Percentiles rank a stretch among this genome's conserved stretches.
These are phyloP conservation scores for Lithospermum erythrorhizon DNA, from an alignment of 257 asterid genomes.

Conservation along the genomic window DNA sequence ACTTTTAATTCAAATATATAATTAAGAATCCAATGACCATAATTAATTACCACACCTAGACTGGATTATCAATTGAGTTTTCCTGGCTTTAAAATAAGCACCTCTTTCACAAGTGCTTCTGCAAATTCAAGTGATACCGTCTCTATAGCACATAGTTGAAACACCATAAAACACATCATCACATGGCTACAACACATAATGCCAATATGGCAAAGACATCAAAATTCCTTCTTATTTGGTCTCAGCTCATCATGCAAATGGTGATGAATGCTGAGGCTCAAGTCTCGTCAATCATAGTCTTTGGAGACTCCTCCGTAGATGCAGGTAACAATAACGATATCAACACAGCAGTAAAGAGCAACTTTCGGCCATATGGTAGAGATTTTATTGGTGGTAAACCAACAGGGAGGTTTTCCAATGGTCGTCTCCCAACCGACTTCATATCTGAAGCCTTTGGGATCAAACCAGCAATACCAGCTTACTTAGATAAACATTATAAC, in stretches of 20 bases:
- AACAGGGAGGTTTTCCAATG: slow-evolving; percentile 80
- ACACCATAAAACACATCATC: background rate
- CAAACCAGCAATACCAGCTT: slow-evolving; percentile 58
- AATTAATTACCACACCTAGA: background rate
- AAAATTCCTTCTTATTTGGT: background rate
- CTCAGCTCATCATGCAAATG: slow-evolving; percentile 3
- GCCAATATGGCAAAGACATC: slow-evolving; percentile 5
- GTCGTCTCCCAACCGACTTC: slow-evolving; percentile 64
- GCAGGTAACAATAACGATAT: slow-evolving; percentile 77
- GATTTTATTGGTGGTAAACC: slow-evolving; percentile 55
- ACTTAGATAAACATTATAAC: slow-evolving; percentile 63
- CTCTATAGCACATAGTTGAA: too few relatives aligned
- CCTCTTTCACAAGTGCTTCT: background rate
- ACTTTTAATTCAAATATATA: too few relatives aligned
- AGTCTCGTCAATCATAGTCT: slow-evolving; percentile 63
- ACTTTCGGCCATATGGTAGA: slow-evolving; percentile 74
- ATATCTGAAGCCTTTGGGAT: slow-evolving; percentile 65
- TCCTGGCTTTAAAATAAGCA: background rate
- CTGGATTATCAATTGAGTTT: too few relatives aligned
- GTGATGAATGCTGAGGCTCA: slow-evolving; percentile 15
- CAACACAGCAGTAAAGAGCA: slow-evolving; percentile 56
- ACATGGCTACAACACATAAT: background rate
- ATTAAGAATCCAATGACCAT: background rate
- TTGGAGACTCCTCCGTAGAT: slow-evolving; percentile 90
- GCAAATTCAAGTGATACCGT: background rate